phyloP scores from a whole-genome alignment of 129 eudicot species.

The Lactuca saligna region DNA sequence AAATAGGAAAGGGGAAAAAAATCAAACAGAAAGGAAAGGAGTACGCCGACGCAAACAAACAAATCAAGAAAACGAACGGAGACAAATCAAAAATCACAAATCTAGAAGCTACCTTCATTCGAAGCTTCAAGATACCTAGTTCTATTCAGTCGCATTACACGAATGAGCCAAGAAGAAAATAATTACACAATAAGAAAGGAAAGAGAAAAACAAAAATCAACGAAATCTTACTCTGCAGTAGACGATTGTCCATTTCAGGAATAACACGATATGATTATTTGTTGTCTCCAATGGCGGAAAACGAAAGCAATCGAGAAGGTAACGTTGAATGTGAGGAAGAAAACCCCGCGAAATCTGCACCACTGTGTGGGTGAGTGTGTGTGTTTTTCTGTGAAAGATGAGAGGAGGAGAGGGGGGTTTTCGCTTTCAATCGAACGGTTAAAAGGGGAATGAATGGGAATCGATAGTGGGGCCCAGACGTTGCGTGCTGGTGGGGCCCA shows the following conservation, averaged over 20 bases:
- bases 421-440: conserved; percentile 55
- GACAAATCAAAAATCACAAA: conserved; percentile 14
- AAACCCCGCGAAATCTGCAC: conserved; percentile 59
- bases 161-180: conserved; percentile 39
- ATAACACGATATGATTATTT: neutral
- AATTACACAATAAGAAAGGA: conserved; percentile 20
- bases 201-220: conserved; percentile 10
- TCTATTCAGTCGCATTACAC: conserved; percentile 23
- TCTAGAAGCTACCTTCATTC: conserved; percentile 18
- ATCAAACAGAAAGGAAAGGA: neutral
- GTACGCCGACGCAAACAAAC: neutral
- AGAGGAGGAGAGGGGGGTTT: conserved; percentile 16
- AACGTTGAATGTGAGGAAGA: conserved; percentile 19
- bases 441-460: conserved; percentile 18
- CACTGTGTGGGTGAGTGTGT: conserved; percentile 19
- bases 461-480: conserved; percentile 19
- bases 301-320: conserved; percentile 15
- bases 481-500: too few relatives aligned
- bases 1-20: neutral
- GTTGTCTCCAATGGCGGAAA: conserved; percentile 36
- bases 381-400: conserved; percentile 11
- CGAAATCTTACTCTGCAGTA: conserved; percentile 30
- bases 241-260: conserved; percentile 20
- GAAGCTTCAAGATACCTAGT: conserved; percentile 7
- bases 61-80: neutral